These are phyloP conservation scores for Suillus cothurnatus DNA, from an alignment of 768 basidiomycete genomes.

Conservation along the genomic window DNA sequence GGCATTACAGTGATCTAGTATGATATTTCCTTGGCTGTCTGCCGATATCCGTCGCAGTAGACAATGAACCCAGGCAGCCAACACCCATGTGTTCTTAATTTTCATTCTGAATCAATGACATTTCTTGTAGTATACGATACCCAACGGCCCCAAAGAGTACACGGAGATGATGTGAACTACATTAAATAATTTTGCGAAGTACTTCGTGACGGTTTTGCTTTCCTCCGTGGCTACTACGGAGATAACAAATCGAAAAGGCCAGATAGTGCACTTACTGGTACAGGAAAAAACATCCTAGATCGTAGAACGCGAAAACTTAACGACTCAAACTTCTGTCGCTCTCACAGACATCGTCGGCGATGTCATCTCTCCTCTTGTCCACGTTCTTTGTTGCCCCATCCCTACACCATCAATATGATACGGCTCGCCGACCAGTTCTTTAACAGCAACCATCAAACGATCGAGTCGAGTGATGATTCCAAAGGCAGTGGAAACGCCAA, in stretches of 20 bases:
- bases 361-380: slow-evolving; percentile 32
- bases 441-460: slow-evolving; percentile 75
- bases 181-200: no score
- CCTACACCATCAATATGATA: slow-evolving; percentile 81
- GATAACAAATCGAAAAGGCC: background rate
- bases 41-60: background rate
- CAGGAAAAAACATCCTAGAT: no score
- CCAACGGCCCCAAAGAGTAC: background rate
- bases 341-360: slow-evolving; percentile 32
- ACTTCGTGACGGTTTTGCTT: background rate
- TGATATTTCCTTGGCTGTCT: background rate
- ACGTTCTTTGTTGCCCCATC: slow-evolving; percentile 21
- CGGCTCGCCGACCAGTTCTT: slow-evolving; percentile 86
- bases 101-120: background rate
- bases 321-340: background rate
- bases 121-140: background rate
- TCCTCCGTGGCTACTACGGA: no score
- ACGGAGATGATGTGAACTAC: background rate
- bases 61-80: background rate
- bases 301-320: background rate
- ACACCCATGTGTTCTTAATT: background rate
- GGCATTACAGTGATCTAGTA: background rate
- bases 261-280: no score
- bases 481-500: slow-evolving; percentile 71
- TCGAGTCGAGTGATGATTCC: slow-evolving; percentile 75